phyloP scores from a whole-genome alignment of 805 yeast species.

The Ogataea salicorniae region DNA sequence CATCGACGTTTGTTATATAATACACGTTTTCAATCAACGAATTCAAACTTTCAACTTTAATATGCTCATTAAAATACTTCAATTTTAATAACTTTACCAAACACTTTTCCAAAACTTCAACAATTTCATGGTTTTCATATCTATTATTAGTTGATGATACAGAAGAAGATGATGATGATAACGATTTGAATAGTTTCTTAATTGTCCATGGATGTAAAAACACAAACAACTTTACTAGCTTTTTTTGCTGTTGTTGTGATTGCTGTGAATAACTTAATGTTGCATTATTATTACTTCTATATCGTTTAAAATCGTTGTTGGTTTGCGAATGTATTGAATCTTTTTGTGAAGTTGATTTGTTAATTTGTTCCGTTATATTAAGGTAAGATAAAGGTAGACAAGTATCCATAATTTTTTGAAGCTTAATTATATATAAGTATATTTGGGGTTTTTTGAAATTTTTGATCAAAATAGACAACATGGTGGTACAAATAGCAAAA shows the following conservation, averaged over 20 bases:
- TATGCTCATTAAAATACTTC: background rate
- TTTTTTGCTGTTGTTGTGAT: no score
- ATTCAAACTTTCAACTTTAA: background rate
- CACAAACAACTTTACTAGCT: background rate
- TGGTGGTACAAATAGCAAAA: background rate
- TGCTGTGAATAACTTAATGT: no score
- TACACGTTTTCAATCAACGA: slow-evolving; percentile 1
- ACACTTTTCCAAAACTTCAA: background rate
- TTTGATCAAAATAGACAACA: no score
- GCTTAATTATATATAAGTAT: no score
- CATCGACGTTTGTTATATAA: background rate
- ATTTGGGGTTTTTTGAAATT: no score
- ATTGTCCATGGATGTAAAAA: background rate
- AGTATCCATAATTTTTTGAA: background rate
- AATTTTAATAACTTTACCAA: background rate
- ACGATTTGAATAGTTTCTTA: no score
- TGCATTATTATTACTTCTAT: no score
- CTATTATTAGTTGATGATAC: background rate
- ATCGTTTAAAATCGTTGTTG: no score
- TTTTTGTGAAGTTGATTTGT: background rate
- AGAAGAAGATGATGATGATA: no score
- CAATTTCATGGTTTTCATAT: background rate
- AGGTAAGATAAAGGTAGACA: background rate
- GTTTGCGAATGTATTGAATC: no score
- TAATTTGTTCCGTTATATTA: background rate